Evolutionary conservation across 2,329 filamentous ascomycete species (phyloP).

Genomic region (Alternaria dauci): DNA sequence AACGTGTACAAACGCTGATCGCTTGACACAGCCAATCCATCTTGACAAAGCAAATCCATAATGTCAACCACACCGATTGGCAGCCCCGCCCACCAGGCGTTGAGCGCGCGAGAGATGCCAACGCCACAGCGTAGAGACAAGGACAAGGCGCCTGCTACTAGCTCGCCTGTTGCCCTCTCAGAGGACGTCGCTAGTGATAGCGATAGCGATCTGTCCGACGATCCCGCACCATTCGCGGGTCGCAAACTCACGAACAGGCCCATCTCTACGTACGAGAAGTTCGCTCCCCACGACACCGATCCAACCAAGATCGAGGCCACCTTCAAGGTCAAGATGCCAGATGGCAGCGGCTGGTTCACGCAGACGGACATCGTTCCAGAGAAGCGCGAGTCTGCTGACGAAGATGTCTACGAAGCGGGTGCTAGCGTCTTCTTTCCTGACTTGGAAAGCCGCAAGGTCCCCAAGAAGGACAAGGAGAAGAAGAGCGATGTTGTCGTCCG

Average conservation of each 20-base stretch:
- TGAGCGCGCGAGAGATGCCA: background rate
- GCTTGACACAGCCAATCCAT: background rate
- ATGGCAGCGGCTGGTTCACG: slow-evolving; percentile 6
- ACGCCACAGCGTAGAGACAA: background rate
- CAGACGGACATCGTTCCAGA: slow-evolving; percentile 4
- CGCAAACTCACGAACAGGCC: slow-evolving; percentile 1
- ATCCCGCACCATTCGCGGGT: background rate
- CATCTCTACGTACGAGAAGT: background rate
- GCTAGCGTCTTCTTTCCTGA: slow-evolving; percentile 4
- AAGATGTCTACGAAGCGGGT: background rate
- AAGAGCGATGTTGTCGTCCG: background rate
- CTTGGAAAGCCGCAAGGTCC: slow-evolving; percentile 2
- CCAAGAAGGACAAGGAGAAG: background rate
- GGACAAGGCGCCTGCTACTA: background rate
- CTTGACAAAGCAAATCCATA: background rate
- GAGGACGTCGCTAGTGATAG: background rate
- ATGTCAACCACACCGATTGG: background rate
- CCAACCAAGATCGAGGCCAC: slow-evolving; percentile 4
- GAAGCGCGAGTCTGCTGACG: background rate
- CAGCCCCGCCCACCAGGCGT: background rate
- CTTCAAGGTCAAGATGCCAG: background rate
- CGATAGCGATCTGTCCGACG: slow-evolving; percentile 4
- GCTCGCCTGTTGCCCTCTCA: background rate
- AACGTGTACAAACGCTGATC: background rate
- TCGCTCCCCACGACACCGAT: background rate